These are phyloP conservation scores for Melaleuca alternifolia DNA, from an alignment of 345 rosid genomes.

Conservation along the genomic window DNA sequence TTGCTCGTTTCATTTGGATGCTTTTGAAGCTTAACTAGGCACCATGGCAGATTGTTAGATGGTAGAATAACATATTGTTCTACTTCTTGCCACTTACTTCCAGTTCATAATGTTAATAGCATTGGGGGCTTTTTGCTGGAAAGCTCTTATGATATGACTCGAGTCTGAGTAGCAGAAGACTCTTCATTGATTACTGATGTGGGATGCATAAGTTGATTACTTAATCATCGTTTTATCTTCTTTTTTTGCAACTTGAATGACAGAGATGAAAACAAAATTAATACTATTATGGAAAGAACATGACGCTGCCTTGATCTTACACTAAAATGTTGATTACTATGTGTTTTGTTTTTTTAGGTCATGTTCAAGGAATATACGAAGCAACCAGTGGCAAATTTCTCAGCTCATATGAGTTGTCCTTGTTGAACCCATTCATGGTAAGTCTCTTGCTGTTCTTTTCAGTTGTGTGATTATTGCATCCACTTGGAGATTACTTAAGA, in stretches of 20 bases:
- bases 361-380: conserved; percentile 56
- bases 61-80: conserved; percentile 28
- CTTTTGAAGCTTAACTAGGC: conserved; percentile 96
- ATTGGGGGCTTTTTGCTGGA: not conserved
- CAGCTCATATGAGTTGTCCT: conserved; percentile 65
- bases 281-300: not conserved
- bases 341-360: not conserved
- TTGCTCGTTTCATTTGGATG: conserved; percentile 98
- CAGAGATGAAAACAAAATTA: not conserved
- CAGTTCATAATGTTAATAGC: not conserved
- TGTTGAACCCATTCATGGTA: conserved; percentile 94
- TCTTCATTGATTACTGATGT: not conserved
- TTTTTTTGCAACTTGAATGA: not conserved
- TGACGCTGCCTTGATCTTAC: not conserved
- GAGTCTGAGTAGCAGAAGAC: not conserved
- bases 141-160: not conserved
- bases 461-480: not conserved
- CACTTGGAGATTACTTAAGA: not conserved
- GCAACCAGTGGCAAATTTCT: conserved; percentile 66
- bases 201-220: not conserved
- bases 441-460: conserved; percentile 5
- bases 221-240: not conserved
- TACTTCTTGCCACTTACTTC: not conserved
- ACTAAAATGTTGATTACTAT: not conserved
- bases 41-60: conserved; percentile 66